Evolutionary conservation across 805 yeast genomes (phyloP).

Genomic region (Metschnikowia santaceciliae): DNA sequence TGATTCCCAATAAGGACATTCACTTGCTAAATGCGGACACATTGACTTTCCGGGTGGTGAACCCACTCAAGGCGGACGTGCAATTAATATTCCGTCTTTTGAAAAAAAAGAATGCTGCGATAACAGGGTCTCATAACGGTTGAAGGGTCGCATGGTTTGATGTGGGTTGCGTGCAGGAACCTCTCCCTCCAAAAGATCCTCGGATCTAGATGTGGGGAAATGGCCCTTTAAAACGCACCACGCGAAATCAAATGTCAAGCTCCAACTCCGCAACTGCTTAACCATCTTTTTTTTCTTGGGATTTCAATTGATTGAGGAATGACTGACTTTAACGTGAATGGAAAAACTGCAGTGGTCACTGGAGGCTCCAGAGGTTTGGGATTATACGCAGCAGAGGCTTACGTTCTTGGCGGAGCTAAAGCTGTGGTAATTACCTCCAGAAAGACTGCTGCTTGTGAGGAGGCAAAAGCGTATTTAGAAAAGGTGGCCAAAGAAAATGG

Average conservation of each 20-base stretch:
- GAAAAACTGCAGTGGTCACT: slow-evolving; percentile 63
- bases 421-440: slow-evolving; percentile 63
- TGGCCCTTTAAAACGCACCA: neutral
- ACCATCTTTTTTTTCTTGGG: neutral
- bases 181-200: neutral
- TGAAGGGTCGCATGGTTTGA: neutral
- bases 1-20: slow-evolving; percentile 68
- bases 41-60: slow-evolving; percentile 47
- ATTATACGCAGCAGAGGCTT: slow-evolving; percentile 60
- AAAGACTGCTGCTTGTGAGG: slow-evolving; percentile 56
- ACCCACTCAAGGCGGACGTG: slow-evolving; percentile 59
- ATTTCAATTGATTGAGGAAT: slow-evolving; percentile 14
- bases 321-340: slow-evolving; percentile 49
- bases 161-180: neutral
- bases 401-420: slow-evolving; percentile 58
- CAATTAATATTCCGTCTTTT: slow-evolving; percentile 47
- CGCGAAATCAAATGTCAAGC: neutral
- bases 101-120: neutral
- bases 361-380: slow-evolving; percentile 81
- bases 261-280: neutral
- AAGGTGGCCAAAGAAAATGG: slow-evolving; percentile 33
- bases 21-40: slow-evolving; percentile 22
- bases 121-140: too few relatives aligned
- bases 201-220: slow-evolving; percentile 3
- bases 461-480: slow-evolving; percentile 44